Evolutionary conservation across 2,329 filamentous ascomycete species (phyloP).

Genomic region (Zymoseptoria tritici): DNA sequence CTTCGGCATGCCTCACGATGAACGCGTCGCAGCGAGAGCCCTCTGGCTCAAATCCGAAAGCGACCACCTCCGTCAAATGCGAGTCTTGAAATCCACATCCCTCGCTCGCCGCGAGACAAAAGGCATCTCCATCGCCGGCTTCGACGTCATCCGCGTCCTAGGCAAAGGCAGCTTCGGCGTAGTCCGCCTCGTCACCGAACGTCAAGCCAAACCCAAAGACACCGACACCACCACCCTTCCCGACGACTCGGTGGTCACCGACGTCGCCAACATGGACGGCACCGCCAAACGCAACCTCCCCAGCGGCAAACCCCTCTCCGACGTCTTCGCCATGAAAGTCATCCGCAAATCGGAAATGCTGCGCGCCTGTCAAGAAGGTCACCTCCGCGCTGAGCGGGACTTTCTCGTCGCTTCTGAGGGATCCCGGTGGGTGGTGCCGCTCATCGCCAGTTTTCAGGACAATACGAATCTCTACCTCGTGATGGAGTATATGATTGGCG

Average conservation of each 20-base stretch:
- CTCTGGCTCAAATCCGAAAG: conserved; percentile 62
- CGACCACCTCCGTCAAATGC: conserved; percentile 64
- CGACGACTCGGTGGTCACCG: conserved; percentile 6
- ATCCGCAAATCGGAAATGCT: conserved; percentile 94
- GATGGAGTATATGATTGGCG: conserved; percentile 97
- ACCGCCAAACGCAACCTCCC: conserved; percentile 22
- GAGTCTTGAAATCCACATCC: conserved; percentile 60
- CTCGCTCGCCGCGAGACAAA: conserved; percentile 41
- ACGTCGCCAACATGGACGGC: conserved; percentile 19
- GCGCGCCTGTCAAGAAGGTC: conserved; percentile 81
- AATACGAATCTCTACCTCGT: conserved; percentile 76
- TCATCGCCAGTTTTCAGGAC: conserved; percentile 87
- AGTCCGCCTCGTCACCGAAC: conserved; percentile 73
- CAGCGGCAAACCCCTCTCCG: conserved; percentile 34
- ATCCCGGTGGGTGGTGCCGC: conserved; percentile 83
- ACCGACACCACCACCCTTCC: neutral
- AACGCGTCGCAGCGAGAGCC: conserved; percentile 45
- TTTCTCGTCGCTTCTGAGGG: conserved; percentile 83
- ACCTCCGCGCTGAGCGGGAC: conserved; percentile 83
- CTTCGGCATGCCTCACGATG: conserved; percentile 49
- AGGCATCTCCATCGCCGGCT: conserved; percentile 54
- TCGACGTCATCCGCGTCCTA: conserved; percentile 72
- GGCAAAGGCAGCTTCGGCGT: conserved; percentile 94
- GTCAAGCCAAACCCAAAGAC: conserved; percentile 1
- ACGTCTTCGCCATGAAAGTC: conserved; percentile 93